Evolutionary conservation across 305 asterid genomes (phyloP).

Genomic region (Fraxinus nigra): DNA sequence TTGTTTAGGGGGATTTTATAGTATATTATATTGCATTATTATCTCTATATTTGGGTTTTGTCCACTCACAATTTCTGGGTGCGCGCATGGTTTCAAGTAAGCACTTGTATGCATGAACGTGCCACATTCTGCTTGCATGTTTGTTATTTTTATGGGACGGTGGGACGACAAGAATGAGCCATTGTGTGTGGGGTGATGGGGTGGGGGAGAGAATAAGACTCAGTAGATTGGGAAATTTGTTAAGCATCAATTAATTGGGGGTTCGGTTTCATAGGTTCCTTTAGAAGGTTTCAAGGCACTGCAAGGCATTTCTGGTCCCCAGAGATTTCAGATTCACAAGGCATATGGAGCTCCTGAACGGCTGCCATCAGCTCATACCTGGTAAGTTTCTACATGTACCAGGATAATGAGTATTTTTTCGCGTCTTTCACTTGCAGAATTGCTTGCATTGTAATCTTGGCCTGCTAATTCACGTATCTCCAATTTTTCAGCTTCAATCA

Average conservation of each 20-base stretch:
- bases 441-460: constrained; percentile 9
- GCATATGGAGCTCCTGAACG: constrained; percentile 99
- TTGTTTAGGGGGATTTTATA: background rate
- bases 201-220: background rate
- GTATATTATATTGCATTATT: background rate
- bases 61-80: background rate
- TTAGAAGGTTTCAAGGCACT: constrained; percentile 96
- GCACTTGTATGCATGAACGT: background rate
- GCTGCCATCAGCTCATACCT: constrained; percentile 98
- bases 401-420: background rate
- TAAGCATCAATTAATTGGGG: constrained; percentile 16
- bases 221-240: constrained; percentile 1
- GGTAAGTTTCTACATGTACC: constrained; percentile 42
- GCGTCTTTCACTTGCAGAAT: background rate
- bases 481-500: constrained; percentile 79
- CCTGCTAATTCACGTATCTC: constrained; percentile 9
- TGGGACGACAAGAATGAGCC: background rate
- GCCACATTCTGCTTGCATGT: background rate
- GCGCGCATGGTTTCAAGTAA: background rate
- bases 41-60: background rate
- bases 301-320: constrained; percentile 99
- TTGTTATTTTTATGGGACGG: background rate
- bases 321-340: constrained; percentile 96
- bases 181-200: background rate
- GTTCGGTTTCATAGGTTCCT: constrained; percentile 66